Percentiles rank a stretch among this genome's conserved stretches.
phyloP scores from a whole-genome alignment of 495 filamentous ascomycete species.

The Lasiosphaeria hispida region DNA sequence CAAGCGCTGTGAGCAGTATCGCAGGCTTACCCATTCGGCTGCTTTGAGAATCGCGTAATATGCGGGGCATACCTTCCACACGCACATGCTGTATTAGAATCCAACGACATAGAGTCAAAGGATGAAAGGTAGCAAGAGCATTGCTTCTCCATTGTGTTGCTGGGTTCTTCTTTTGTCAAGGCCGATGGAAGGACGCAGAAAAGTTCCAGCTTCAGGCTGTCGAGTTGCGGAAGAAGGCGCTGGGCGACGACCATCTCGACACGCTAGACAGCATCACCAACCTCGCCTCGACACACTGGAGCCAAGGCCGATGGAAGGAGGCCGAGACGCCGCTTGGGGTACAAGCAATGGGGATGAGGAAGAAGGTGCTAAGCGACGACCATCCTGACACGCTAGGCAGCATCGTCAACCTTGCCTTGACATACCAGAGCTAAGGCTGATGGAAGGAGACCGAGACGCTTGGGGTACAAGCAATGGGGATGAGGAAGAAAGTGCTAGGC shows the following conservation, averaged over 20 bases:
- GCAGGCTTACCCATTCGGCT: constrained; percentile 33
- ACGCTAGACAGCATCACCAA: constrained; percentile 24
- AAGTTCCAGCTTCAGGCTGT: neutral
- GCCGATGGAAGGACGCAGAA: constrained; percentile 36
- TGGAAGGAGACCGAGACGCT: too few relatives aligned
- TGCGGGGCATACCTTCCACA: too few relatives aligned
- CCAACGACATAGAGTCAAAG: constrained; percentile 2
- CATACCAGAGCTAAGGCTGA: too few relatives aligned
- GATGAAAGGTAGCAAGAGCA: constrained; percentile 18
- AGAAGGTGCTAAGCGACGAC: too few relatives aligned
- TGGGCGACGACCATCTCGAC: constrained; percentile 36
- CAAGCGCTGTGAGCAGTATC: constrained; percentile 33
- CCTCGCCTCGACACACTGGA: too few relatives aligned
- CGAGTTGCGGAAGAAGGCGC: neutral
- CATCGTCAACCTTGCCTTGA: too few relatives aligned
- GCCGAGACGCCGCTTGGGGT: too few relatives aligned
- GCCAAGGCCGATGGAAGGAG: too few relatives aligned
- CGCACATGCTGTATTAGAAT: constrained; percentile 27
- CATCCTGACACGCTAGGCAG: too few relatives aligned
- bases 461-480: too few relatives aligned
- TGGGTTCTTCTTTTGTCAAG: constrained; percentile 14
- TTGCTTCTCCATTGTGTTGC: constrained; percentile 2
- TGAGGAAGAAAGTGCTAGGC: too few relatives aligned
- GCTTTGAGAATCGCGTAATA: constrained; percentile 34
- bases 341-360: too few relatives aligned